These are phyloP conservation scores for Meyerozyma guilliermondii DNA, from an alignment of 1,139 yeast species.

Conservation along the genomic window DNA sequence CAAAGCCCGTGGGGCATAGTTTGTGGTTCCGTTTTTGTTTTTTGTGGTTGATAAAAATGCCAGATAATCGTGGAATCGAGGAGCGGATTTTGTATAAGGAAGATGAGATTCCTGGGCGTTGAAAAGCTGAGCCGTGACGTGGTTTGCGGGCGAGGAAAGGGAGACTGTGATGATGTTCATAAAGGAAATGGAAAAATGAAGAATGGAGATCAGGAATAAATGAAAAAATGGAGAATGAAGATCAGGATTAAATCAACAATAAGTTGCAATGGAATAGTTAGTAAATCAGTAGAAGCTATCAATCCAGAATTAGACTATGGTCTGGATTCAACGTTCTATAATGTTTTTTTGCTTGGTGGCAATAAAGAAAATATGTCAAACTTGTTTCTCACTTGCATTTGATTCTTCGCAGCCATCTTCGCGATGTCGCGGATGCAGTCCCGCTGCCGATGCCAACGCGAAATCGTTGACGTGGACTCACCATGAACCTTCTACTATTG, in stretches of 20 bases:
- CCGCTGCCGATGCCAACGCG: background rate
- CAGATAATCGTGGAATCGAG: constrained; percentile 24
- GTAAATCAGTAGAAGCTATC: no score
- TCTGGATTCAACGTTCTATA: no score
- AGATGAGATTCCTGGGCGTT: constrained; percentile 71
- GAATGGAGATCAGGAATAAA: no score
- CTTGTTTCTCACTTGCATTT: no score
- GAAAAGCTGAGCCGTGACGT: constrained; percentile 70
- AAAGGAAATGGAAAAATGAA: background rate
- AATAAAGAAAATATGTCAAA: no score
- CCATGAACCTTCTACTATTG: constrained; percentile 2
- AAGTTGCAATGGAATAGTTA: no score
- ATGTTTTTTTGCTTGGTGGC: no score
- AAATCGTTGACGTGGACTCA: background rate
- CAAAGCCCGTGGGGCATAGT: constrained; percentile 73
- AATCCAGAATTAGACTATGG: no score
- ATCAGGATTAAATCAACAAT: no score
- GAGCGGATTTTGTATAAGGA: constrained; percentile 37
- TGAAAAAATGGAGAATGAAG: no score
- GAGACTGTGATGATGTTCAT: constrained; percentile 50
- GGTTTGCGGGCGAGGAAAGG: constrained; percentile 68
- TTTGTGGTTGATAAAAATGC: constrained; percentile 28
- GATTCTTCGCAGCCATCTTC: background rate
- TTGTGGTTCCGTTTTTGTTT: constrained; percentile 42
- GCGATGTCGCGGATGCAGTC: background rate